These are phyloP conservation scores for Fusarium sp. DNA, from an alignment of 2,329 filamentous ascomycete species.

Conservation along the genomic window DNA sequence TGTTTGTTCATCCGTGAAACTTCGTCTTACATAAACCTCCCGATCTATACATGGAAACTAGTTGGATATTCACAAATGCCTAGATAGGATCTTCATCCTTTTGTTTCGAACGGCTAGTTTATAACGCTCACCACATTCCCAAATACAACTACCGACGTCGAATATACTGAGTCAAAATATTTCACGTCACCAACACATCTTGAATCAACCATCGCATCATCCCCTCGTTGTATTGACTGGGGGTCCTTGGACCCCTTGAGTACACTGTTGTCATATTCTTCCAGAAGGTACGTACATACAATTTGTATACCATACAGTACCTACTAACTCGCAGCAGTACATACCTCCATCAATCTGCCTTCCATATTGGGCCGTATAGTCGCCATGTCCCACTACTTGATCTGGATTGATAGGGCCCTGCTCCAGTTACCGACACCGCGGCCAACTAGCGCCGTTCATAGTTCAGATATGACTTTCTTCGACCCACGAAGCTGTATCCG, in stretches of 20 bases:
- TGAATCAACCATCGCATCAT: constrained; percentile 1
- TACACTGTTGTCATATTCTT: constrained; percentile 4
- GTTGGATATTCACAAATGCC: not conserved
- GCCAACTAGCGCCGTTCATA: constrained; percentile 37
- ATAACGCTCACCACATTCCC: not conserved
- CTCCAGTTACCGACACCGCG: constrained; percentile 44
- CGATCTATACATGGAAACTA: constrained; percentile 12
- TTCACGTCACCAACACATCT: not conserved
- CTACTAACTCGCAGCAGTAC: not conserved
- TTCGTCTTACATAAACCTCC: constrained; percentile 32
- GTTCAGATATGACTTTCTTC: constrained; percentile 16
- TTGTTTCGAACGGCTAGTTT: constrained; percentile 1
- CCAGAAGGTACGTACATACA: not conserved
- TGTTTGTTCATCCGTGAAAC: constrained; percentile 23
- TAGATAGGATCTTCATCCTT: not conserved
- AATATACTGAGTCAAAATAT: constrained; percentile 5
- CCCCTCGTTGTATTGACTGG: constrained; percentile 1
- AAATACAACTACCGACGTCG: constrained; percentile 15
- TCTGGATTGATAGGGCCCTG: constrained; percentile 23
- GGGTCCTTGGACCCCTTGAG: not conserved
- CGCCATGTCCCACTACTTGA: constrained; percentile 23
- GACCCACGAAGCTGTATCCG: constrained; percentile 16
- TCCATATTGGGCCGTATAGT: constrained; percentile 21
- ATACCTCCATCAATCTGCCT: constrained; percentile 20
- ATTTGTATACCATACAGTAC: too few relatives aligned